These are phyloP conservation scores for Ammopiptanthus mongolicus DNA, from an alignment of 306 rosid genomes.

Conservation along the genomic window DNA sequence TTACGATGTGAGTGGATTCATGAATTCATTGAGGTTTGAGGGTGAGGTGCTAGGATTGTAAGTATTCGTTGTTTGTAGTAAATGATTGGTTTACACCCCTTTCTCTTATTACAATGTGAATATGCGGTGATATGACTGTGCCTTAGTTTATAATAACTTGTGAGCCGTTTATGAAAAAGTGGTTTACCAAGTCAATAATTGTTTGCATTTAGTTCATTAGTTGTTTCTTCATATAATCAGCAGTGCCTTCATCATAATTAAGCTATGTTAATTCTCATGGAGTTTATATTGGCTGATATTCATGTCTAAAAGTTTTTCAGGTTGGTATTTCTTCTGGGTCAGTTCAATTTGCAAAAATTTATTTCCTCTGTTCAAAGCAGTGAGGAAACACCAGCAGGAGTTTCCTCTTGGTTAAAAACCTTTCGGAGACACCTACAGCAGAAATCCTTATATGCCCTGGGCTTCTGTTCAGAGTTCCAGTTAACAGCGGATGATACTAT, in stretches of 20 bases:
- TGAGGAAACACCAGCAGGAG: slow-evolving; percentile 28
- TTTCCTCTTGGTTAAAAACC: slow-evolving; percentile 46
- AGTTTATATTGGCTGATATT: slow-evolving; percentile 25
- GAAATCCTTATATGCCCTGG: slow-evolving; percentile 67
- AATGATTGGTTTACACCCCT: background rate
- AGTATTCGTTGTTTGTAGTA: background rate
- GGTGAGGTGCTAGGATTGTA: background rate
- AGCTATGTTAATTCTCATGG: background rate
- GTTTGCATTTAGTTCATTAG: background rate
- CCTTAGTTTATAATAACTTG: background rate
- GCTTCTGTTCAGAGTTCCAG: slow-evolving; percentile 63
- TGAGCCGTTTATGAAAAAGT: background rate
- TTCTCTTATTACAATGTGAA: background rate
- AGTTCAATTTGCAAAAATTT: slow-evolving; percentile 83
- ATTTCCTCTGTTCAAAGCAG: slow-evolving; percentile 43
- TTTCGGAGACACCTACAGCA: slow-evolving; percentile 47
- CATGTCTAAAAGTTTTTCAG: slow-evolving; percentile 50
- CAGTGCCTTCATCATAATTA: background rate
- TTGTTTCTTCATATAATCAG: background rate
- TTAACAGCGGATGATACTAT: slow-evolving; percentile 59
- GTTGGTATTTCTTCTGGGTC: slow-evolving; percentile 59
- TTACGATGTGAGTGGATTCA: background rate
- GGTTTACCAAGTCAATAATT: background rate
- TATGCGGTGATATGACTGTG: background rate
- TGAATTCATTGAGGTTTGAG: background rate